phyloP scores from a whole-genome alignment of 306 rosid genomes.

The Parietaria judaica region DNA sequence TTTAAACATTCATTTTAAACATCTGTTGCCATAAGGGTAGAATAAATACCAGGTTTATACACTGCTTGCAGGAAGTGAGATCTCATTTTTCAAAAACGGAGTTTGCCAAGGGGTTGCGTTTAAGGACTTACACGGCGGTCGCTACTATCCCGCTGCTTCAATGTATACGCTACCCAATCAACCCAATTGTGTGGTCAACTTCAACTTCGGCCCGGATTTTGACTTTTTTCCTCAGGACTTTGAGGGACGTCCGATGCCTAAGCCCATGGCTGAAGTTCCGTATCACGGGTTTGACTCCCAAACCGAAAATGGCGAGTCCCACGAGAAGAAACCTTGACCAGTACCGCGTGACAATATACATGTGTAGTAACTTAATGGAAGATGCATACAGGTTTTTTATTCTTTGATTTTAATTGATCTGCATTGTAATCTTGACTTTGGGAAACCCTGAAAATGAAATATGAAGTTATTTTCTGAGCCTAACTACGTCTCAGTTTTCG shows the following conservation, averaged over 20 bases:
- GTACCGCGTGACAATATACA: conserved; percentile 12
- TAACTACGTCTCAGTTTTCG: conserved; percentile 13
- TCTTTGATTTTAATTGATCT: conserved; percentile 31
- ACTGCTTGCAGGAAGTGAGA: conserved; percentile 77
- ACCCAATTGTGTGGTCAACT: conserved; percentile 79
- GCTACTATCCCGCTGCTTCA: conserved; percentile 92
- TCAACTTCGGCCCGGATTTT: conserved; percentile 93
- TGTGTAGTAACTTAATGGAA: conserved; percentile 19
- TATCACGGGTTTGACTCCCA: conserved; percentile 66
- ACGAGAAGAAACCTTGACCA: conserved; percentile 49
- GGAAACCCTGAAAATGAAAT: conserved; percentile 21
- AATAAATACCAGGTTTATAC: conserved; percentile 4
- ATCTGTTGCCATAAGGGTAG: not conserved
- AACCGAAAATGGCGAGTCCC: conserved; percentile 54
- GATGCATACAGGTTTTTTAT: conserved; percentile 26
- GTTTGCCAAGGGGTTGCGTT: conserved; percentile 86
- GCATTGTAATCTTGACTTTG: conserved; percentile 28
- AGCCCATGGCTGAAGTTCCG: conserved; percentile 81
- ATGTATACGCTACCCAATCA: conserved; percentile 89
- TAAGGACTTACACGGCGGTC: conserved; percentile 82
- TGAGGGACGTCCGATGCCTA: conserved; percentile 52
- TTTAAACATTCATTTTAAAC: not conserved
- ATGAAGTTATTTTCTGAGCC: conserved; percentile 19
- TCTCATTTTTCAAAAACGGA: conserved; percentile 82
- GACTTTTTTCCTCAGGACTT: conserved; percentile 66